Base-by-base conservation (phyloP, 306 rosid genomes). In the Rosa chinensis region DNA sequence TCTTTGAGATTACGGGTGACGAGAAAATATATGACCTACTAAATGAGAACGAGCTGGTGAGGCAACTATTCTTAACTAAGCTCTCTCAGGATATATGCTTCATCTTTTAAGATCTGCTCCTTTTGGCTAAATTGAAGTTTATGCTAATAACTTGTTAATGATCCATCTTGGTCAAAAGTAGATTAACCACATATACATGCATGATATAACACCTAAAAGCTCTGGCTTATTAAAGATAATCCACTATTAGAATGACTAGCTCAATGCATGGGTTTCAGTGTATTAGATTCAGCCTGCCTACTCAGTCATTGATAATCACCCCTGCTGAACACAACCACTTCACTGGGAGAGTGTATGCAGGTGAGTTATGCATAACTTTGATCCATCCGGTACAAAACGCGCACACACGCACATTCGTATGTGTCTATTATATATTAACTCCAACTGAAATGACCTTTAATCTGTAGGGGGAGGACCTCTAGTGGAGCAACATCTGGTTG, bases 331-430 rank as follows among this genome's bases (percentile, higher is more conserved):
- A 42, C 6, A 32, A 49, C 28, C 40, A 25, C 39, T 82, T 49
- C 66, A 32, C 45, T 48, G 90, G 85, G 71, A n/a, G 32, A 23
- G 11, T 82, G 25, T 82, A 77, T 20, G 23, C 13, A 32, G 78
- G 88, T 75, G 20, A 58, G 72, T 50, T 32, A 44, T 35, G 10
- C 18, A 32, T 72, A 6, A 70, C 25, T 12, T 9, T 18, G 21
- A 32, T 20, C 14, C 3, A 8, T 52, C 11, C 63, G 39, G 3
- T 39, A 14, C 48, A 17, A 40, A 2, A 63, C 1, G 20, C 3
- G 21, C 12, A 21, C 32, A 55, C 6, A 23, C 0, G 21, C 7
- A 5, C 37, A 32, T 32, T 32, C 2, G 37, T 2, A 32, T 12
- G 23, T 56, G 12, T 21, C 3, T n/a, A 56, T 56, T 56, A 6